Evolutionary conservation across 257 asterid genomes (phyloP).

Genomic region (Przewalskia tangutica): DNA sequence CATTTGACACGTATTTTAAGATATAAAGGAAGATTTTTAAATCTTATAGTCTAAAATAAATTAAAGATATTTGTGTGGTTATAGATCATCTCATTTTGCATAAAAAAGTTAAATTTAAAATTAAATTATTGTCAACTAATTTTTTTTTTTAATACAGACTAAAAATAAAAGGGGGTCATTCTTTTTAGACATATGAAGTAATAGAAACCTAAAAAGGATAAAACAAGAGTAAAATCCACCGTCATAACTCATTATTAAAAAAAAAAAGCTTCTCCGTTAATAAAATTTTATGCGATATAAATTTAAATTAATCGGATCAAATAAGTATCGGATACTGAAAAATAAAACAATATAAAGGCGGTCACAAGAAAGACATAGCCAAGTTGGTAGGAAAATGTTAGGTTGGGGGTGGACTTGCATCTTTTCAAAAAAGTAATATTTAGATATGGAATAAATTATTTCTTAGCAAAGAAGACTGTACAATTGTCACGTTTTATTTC

Average conservation of each 20-base stretch:
- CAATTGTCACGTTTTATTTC: not conserved
- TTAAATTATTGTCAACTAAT: too few relatives aligned
- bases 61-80: too few relatives aligned
- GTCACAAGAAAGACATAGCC: not conserved
- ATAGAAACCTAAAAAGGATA: not conserved
- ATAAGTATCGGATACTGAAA: not conserved
- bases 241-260: not conserved
- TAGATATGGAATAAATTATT: not conserved
- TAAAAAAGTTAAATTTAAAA: too few relatives aligned
- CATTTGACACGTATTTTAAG: too few relatives aligned
- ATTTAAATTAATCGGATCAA: not conserved
- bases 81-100: too few relatives aligned
- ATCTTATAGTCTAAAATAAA: too few relatives aligned
- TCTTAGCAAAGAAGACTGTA: not conserved
- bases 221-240: not conserved
- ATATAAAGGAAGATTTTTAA: too few relatives aligned
- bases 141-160: too few relatives aligned
- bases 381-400: not conserved
- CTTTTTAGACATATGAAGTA: not conserved
- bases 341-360: not conserved
- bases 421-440: not conserved
- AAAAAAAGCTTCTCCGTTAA: not conserved
- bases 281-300: too few relatives aligned
- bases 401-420: not conserved
- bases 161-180: too few relatives aligned